Evolutionary conservation across 2,329 filamentous ascomycete species (phyloP).

Genomic region (Paecilomyces fulvus): DNA sequence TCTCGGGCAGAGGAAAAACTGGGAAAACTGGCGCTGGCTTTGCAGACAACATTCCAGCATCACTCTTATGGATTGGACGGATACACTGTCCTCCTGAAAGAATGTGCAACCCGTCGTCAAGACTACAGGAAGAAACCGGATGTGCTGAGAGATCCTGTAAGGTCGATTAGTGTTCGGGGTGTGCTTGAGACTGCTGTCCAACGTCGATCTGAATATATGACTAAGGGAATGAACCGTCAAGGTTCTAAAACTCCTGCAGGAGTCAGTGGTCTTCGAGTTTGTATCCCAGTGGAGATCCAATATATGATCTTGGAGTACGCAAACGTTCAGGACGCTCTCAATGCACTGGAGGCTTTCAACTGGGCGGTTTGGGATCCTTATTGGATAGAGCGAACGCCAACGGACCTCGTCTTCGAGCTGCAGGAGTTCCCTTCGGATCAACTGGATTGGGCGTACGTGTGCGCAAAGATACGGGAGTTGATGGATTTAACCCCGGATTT

Average conservation of each 20-base stretch:
- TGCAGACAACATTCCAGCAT: background rate
- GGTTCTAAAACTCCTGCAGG: background rate
- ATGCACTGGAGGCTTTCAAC: background rate
- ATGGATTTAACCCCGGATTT: background rate
- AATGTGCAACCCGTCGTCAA: background rate
- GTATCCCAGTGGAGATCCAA: background rate
- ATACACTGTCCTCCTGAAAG: background rate
- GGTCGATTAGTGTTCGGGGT: background rate
- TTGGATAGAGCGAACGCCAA: background rate
- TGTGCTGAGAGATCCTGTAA: background rate
- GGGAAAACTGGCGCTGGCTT: background rate
- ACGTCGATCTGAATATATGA: background rate
- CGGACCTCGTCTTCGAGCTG: background rate
- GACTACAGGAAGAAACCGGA: background rate
- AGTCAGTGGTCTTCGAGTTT: background rate
- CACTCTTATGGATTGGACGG: background rate
- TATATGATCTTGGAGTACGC: background rate
- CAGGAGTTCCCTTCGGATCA: background rate
- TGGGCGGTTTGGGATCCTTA: background rate
- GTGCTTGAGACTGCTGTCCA: background rate
- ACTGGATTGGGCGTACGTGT: background rate
- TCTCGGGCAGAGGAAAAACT: background rate
- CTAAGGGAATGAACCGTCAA: background rate
- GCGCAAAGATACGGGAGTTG: too few species aligned
- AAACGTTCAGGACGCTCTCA: background rate